Base-by-base conservation (phyloP, 2,329 filamentous ascomycete genomes). In the Microdochium trichocladiopsis region DNA sequence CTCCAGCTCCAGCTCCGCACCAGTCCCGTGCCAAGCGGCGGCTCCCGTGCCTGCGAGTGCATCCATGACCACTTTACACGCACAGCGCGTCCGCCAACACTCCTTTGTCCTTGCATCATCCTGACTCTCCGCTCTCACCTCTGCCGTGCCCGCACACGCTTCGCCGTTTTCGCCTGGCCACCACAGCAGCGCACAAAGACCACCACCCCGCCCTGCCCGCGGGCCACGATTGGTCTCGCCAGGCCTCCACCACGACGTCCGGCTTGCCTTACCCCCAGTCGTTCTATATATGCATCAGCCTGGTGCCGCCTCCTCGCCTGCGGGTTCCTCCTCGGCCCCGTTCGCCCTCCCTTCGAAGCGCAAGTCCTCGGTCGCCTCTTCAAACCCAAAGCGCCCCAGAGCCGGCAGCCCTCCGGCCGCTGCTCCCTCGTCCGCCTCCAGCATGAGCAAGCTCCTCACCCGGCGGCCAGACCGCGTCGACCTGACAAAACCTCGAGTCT, bases 401-500 rank as follows among this genome's bases (percentile, higher is more conserved):
- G 49, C 16, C 21, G 16, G 6, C 18, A 16, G 22, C 3, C 12
- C 41, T 6, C 12, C 22, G 47, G 23, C 22, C 28, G 28, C 48
- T 25, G 23, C 14, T 22, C 28, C 23, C 9, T 14, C 23, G 8
- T 16, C 48, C 52, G 45, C 45, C 54, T 50, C 58, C 55, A 60
- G 55, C 28, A 63, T 63, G 61, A 64, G 59, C 55, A 64, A 62
- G 50, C 56, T 54, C 23, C 49, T 57, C 48, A 67, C 70, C 57
- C 72, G 71, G 53, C 66, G 66, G 54, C 66, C 66, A 41, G 66
- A 69, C 55, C 58, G 69, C 51, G 69, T 77, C 55, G 73, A 75
- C 60, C 70, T 82, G 58, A 80, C 76, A 47, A 68, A 65, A 54
- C 65, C 59, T 61, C 67, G 58, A 23, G 63, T 68, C 21, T 69